Base-by-base conservation (phyloP, 2,329 filamentous ascomycete genomes). In the Chaetomium strumarium region DNA sequence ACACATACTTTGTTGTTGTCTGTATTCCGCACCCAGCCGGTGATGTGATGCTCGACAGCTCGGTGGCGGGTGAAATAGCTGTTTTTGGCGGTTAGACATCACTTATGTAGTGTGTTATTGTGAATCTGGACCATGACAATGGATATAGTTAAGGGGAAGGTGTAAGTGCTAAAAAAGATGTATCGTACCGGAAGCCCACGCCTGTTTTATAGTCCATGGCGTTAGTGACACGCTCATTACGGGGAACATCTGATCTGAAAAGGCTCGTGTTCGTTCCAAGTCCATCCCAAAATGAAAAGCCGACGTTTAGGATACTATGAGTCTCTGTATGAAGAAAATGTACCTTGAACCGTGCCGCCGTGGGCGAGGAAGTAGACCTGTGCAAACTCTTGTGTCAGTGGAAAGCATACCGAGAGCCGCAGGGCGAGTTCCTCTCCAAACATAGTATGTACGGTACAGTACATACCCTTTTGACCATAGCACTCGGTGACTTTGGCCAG, bases 321-420 rank as follows among this genome's bases (percentile, higher is more conserved):
- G n/a, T n/a, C 5, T 7, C 30, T 10, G 34, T 31, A 1, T n/a
- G 10, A 39, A 17, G 33, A 8, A 48, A 31, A 59, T 70, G 56
- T 70, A 84, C 85, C 85, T 77, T 90, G 85, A 12, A 90, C 86
- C 37, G 60, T 59, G 13, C 75, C 75, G 49, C 85, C 85, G 61
- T 87, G 81, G 53, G 83, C 84, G 14, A 79, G 69, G 64, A 84
- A 86, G 60, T 80, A 81, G 31, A 84, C 69, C 80, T 84, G 20
- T 16, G 9, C 1, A 20, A 24, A 7, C 7, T 7, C 24, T 4
- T 7, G 4, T 24, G 4, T 24, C 24, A 24, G 24, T 24, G 4
- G 24, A 24, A 7, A 7, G 7, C 24, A n/a, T n/a, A n/a, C n/a
- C n/a, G n/a, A n/a, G n/a, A n/a, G n/a, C n/a, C n/a, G n/a, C n/a